phyloP scores from a whole-genome alignment of 2,329 filamentous ascomycete species.

The Curvularia spicifera region DNA sequence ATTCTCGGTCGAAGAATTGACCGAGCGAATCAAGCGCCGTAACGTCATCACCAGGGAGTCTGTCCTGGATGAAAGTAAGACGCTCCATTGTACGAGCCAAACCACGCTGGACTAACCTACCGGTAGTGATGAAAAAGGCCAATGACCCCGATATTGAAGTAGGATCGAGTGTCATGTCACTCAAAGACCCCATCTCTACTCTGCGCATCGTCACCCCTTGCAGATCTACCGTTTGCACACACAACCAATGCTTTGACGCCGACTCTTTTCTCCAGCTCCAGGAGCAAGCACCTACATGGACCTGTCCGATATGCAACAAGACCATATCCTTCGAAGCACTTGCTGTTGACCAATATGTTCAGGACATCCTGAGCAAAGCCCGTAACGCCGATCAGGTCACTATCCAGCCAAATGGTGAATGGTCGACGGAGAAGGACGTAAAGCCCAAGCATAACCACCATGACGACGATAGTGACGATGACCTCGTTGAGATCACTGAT shows the following conservation, averaged over 20 bases:
- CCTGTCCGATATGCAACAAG: slow-evolving; percentile 93
- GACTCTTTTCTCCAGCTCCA: slow-evolving; percentile 91
- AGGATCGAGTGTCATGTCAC: slow-evolving; percentile 84
- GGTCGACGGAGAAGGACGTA: slow-evolving; percentile 62
- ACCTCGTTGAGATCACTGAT: slow-evolving; percentile 54
- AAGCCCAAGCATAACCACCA: slow-evolving; percentile 46
- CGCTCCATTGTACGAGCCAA: neutral
- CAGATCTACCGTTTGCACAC: slow-evolving; percentile 78
- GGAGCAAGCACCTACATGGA: slow-evolving; percentile 95
- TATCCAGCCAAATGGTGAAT: slow-evolving; percentile 85
- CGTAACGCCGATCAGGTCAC: slow-evolving; percentile 80
- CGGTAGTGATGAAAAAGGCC: slow-evolving; percentile 76
- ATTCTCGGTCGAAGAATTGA: slow-evolving; percentile 73
- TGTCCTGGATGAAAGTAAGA: slow-evolving; percentile 80
- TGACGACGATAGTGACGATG: slow-evolving; percentile 54
- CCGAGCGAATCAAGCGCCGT: slow-evolving; percentile 67
- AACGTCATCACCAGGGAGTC: slow-evolving; percentile 79
- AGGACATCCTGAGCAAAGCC: slow-evolving; percentile 81
- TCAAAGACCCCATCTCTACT: slow-evolving; percentile 92
- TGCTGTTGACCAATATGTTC: slow-evolving; percentile 90
- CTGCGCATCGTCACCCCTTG: slow-evolving; percentile 81
- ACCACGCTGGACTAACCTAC: slow-evolving; percentile 11
- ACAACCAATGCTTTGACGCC: slow-evolving; percentile 95
- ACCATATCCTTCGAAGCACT: slow-evolving; percentile 78
- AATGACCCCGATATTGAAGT: slow-evolving; percentile 89